Conservation (phyloP, 2,329 filamentous ascomycete species). For the Claviceps humidiphila region DNA sequence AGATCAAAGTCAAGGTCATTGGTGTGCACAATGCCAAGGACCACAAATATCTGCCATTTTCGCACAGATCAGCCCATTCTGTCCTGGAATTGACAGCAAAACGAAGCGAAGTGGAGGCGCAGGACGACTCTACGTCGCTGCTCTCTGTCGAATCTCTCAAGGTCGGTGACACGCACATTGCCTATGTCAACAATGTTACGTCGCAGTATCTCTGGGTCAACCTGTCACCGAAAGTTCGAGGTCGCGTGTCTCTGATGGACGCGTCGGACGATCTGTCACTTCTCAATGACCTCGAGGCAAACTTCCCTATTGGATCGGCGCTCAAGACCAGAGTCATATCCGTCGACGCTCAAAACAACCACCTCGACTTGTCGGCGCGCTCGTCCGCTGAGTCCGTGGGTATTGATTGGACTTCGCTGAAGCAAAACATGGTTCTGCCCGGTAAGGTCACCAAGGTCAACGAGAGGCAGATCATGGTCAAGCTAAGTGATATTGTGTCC, state of each 20-base stretch:
- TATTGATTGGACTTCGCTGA: conserved; percentile 58
- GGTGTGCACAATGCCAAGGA: conserved; percentile 83
- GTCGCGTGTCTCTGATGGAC: conserved; percentile 70
- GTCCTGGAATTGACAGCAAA: conserved; percentile 84
- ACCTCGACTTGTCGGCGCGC: conserved; percentile 71
- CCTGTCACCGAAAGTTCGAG: conserved; percentile 74
- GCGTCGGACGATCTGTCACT: conserved; percentile 76
- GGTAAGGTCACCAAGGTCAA: conserved; percentile 75
- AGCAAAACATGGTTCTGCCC: conserved; percentile 67
- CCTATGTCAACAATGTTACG: conserved; percentile 82
- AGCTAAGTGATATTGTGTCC: conserved; percentile 67
- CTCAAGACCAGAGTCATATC: conserved; percentile 65
- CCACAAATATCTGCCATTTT: conserved; percentile 83
- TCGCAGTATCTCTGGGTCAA: conserved; percentile 81
- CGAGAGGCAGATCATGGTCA: conserved; percentile 72
- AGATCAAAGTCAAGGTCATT: conserved; percentile 62
- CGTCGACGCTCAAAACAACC: conserved; percentile 59
- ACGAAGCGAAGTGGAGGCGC: conserved; percentile 45
- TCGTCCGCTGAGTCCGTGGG: conserved; percentile 34
- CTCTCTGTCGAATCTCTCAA: conserved; percentile 62
- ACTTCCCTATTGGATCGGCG: conserved; percentile 85
- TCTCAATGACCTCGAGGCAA: conserved; percentile 58
- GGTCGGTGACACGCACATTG: conserved; percentile 58
- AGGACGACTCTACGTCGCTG: conserved; percentile 23
- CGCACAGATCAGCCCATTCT: conserved; percentile 67